Base-by-base conservation (phyloP, 2,329 filamentous ascomycete species). In the Hymenoscyphus fraxineus region DNA sequence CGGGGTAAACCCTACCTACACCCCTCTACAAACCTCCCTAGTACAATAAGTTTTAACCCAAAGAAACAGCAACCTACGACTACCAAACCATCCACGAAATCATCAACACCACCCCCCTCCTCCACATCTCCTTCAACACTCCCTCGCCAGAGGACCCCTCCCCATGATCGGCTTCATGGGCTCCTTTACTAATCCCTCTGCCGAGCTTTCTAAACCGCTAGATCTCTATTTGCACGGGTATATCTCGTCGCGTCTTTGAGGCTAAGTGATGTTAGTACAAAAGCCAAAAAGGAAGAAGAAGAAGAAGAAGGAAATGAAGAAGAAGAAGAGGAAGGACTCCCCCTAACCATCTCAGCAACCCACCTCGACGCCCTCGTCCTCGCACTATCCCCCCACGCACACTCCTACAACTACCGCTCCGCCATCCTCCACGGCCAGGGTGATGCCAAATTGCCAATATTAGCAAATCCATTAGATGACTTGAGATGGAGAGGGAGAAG, bases 151-250 rank as follows among this genome's bases (percentile, higher is more conserved):
- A 32, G 4, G 66, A 69, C 56, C 88, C 89, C 0, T 96, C 2
- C 92, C 92, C 67, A 93, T 96, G 89, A 92, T 96, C 72, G 91
- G 91, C 58, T 87, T 91, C 72, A 90, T 95, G 83, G 90, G 87
- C 13, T 91, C 88, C 35, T 95, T 89, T 74, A 79, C 80, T 65
- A 79, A 82, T 0, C 88, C 88, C 7, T n/a, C n/a, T 2, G 82
- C 87, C n/a, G 81, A 82, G 62, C 81, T 82, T 61, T 76, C 84
- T n/a, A 88, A 93, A 68, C 86, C 88, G 0, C 80, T 93, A 12
- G 88, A 92, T 65, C 83, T 89, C 67, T 96, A 96, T 75, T 83
- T 96, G 16, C 92, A 96, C 77, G 92, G 91, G 73, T 95, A 93
- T 76, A 88, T 93, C 70, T 90, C 88, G 63, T 87, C 87, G 0